phyloP scores from a whole-genome alignment of 306 rosid genomes.

The Vigna mungo region DNA sequence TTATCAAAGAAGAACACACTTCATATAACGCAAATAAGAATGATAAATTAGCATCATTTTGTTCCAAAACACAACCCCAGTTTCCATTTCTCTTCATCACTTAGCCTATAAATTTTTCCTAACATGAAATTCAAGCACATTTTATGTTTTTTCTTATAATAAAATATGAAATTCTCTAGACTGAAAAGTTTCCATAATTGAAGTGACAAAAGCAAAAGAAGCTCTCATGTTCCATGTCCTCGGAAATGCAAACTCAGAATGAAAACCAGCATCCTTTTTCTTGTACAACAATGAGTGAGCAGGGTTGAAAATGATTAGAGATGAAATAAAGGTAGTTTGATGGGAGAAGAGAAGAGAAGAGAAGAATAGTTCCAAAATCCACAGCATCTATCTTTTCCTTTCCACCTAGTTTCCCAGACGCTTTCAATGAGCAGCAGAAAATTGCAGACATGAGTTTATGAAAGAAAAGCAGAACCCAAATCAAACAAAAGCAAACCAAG shows the following conservation, averaged over 20 bases:
- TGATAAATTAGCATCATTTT: no score
- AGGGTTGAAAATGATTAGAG: slow-evolving; percentile 56
- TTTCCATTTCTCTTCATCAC: no score
- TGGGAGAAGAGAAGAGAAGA: not conserved
- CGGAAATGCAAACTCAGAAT: slow-evolving; percentile 40
- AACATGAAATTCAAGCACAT: no score
- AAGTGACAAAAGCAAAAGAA: slow-evolving; percentile 27
- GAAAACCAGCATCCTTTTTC: slow-evolving; percentile 22
- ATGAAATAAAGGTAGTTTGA: slow-evolving; percentile 41
- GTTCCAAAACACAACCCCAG: no score
- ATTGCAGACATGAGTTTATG: not conserved
- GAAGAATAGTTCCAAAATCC: slow-evolving; percentile 5
- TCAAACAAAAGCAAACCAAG: not conserved
- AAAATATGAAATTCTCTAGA: not conserved
- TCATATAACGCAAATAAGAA: no score
- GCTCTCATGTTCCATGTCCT: slow-evolving; percentile 25
- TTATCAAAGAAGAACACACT: no score
- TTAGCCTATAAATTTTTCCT: no score
- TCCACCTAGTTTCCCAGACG: slow-evolving; percentile 28
- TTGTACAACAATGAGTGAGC: slow-evolving; percentile 21
- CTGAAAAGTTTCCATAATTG: slow-evolving; percentile 18
- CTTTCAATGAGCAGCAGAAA: slow-evolving; percentile 33
- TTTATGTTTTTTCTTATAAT: no score
- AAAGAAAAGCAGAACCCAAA: slow-evolving; percentile 2
- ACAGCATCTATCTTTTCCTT: slow-evolving; percentile 48